These are phyloP conservation scores for Rhodotorula glutinis DNA, from an alignment of 1,284 basidiomycete genomes.

Conservation along the genomic window DNA sequence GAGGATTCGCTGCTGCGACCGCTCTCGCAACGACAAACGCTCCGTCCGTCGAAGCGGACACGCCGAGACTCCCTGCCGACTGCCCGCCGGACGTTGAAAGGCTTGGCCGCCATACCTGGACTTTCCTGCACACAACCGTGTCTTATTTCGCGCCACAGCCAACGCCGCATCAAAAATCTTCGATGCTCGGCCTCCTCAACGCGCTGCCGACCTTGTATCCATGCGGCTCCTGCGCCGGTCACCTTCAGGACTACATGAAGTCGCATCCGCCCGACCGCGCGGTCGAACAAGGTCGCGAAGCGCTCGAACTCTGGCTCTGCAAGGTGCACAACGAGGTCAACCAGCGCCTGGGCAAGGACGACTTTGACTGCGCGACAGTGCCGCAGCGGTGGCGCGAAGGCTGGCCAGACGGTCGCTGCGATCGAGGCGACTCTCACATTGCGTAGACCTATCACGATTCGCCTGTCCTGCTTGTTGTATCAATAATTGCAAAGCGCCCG, in stretches of 20 bases:
- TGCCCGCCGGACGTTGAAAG: conserved; percentile 85
- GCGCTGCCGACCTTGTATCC: conserved; percentile 80
- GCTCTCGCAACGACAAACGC: conserved; percentile 27
- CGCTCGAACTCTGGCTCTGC: conserved; percentile 80
- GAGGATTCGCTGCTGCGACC: background rate
- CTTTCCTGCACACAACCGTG: conserved; percentile 88
- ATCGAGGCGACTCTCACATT: conserved; percentile 45
- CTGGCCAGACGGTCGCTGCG: conserved; percentile 78
- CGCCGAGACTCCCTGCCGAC: conserved; percentile 52
- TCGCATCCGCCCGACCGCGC: conserved; percentile 66
- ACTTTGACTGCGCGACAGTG: conserved; percentile 72
- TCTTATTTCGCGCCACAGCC: conserved; percentile 87
- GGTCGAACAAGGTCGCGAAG: conserved; percentile 56
- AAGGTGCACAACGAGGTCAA: conserved; percentile 89
- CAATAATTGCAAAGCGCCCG: background rate
- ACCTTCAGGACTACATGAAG: conserved; percentile 68
- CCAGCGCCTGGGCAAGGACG: conserved; percentile 71
- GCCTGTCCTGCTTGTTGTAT: background rate
- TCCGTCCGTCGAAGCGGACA: conserved; percentile 7
- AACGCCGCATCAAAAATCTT: conserved; percentile 64
- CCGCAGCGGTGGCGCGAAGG: conserved; percentile 89
- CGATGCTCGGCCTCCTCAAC: conserved; percentile 74
- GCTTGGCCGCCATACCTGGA: conserved; percentile 88
- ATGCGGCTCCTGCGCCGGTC: conserved; percentile 74
- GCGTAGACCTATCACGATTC: too few species aligned